These are phyloP conservation scores for Mucor saturninus DNA, from an alignment of 371 early-diverging fungal genomes.

Conservation along the genomic window DNA sequence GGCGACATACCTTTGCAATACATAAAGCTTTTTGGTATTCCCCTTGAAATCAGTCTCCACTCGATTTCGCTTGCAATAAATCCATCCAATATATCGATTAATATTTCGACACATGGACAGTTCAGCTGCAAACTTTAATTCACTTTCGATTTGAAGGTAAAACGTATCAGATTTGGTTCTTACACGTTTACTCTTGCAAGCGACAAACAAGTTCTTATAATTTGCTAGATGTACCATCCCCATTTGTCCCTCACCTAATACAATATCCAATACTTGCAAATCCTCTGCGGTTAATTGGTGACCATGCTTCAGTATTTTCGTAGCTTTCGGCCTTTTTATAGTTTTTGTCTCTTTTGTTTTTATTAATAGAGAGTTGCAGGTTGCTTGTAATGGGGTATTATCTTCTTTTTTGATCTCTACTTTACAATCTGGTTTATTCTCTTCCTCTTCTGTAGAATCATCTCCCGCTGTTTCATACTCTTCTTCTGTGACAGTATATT, in stretches of 20 bases:
- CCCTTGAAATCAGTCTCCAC: background rate
- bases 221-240: constrained; percentile 29
- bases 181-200: constrained; percentile 35
- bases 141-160: constrained; percentile 22
- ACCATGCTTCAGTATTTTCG: background rate
- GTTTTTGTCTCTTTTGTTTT: too few relatives aligned
- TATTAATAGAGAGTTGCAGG: too few relatives aligned
- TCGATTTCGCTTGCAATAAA: constrained; percentile 10
- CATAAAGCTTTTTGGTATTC: constrained; percentile 8
- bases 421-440: background rate
- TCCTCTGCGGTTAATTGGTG: background rate
- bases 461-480: too few relatives aligned
- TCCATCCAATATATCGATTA: constrained; percentile 37
- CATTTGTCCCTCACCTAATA: constrained; percentile 37
- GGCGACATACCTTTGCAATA: constrained; percentile 33
- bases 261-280: constrained; percentile 1
- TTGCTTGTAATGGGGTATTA: too few relatives aligned
- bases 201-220: constrained; percentile 27
- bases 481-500: too few relatives aligned
- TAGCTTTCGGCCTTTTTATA: background rate
- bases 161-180: background rate
- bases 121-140: constrained; percentile 37
- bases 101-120: constrained; percentile 32
- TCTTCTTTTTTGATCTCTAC: background rate
- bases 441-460: background rate